Conservation (phyloP, 805 yeast genomes). For the Ascoidea tarda region DNA sequence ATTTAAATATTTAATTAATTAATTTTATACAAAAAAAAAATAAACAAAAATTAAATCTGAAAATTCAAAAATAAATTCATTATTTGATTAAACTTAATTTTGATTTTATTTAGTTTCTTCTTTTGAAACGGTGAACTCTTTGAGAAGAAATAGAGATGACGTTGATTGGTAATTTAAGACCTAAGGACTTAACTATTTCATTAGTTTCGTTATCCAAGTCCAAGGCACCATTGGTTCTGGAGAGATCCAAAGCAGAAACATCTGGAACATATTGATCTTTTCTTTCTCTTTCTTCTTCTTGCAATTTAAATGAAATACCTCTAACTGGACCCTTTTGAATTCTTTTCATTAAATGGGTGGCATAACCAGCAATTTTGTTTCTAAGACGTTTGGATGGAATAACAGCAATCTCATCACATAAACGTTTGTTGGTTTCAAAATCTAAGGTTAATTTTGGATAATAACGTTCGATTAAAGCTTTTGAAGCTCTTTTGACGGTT, state of each 20-base stretch:
- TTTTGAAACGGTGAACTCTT: conserved; percentile 82
- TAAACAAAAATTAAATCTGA: too few relatives aligned
- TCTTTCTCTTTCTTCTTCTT: conserved; percentile 99
- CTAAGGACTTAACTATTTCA: conserved; percentile 86
- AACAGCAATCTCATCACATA: conserved; percentile 95
- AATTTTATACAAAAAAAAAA: too few relatives aligned
- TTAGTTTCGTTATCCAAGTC: conserved; percentile 96
- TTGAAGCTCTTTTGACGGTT: conserved; percentile 99
- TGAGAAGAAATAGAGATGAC: conserved; percentile 80
- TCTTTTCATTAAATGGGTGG: conserved; percentile 99
- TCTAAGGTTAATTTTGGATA: conserved; percentile 99
- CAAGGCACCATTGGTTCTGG: conserved; percentile 90
- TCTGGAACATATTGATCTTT: conserved; percentile 99
- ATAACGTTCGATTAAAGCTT: conserved; percentile 98
- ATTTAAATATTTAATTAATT: too few relatives aligned
- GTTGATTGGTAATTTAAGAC: conserved; percentile 78
- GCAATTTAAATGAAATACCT: conserved; percentile 99
- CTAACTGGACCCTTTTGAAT: conserved; percentile 99
- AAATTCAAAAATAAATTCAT: too few relatives aligned
- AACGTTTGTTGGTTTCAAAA: conserved; percentile 99
- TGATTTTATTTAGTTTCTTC: conserved; percentile 48
- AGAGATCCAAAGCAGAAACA: conserved; percentile 97
- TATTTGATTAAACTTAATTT: not conserved
- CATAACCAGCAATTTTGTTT: conserved; percentile 99
- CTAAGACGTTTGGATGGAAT: conserved; percentile 99